Percentiles rank a stretch among this genome's conserved stretches.
These are phyloP conservation scores for Lentinula detonsa DNA, from an alignment of 768 basidiomycete genomes.

Conservation along the genomic window DNA sequence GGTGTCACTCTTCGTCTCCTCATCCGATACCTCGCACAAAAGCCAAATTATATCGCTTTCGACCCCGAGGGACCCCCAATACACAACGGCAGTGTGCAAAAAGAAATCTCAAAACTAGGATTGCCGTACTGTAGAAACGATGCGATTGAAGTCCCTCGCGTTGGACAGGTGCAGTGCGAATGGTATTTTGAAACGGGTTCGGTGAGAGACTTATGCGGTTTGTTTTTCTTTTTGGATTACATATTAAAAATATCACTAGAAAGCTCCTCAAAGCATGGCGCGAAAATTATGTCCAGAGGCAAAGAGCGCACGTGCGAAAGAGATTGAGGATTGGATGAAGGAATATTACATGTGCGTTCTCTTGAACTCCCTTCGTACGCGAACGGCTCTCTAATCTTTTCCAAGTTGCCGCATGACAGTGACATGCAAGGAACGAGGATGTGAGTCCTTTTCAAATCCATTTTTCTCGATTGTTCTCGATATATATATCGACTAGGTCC, in stretches of 20 bases:
- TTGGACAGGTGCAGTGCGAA: background rate
- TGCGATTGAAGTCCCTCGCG: background rate
- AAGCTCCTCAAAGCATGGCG: background rate
- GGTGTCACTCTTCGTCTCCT: background rate
- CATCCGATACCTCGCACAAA: background rate
- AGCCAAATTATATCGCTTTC: background rate
- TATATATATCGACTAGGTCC: background rate
- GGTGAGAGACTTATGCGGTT: background rate
- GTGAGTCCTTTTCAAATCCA: background rate
- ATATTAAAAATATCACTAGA: background rate
- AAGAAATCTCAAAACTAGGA: background rate
- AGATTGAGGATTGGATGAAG: background rate
- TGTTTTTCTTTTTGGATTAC: background rate
- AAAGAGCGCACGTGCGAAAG: background rate
- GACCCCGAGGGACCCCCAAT: background rate
- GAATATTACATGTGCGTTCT: background rate
- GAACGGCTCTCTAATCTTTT: background rate
- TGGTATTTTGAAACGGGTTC: background rate
- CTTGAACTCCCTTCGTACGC: background rate
- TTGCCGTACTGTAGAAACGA: constrained; percentile 1
- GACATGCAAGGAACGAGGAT: background rate
- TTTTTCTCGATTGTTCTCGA: background rate
- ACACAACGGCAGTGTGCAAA: background rate
- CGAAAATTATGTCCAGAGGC: background rate
- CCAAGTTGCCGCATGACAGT: background rate